phyloP scores from a whole-genome alignment of 2,329 filamentous ascomycete species.

The Blumeria hordei region DNA sequence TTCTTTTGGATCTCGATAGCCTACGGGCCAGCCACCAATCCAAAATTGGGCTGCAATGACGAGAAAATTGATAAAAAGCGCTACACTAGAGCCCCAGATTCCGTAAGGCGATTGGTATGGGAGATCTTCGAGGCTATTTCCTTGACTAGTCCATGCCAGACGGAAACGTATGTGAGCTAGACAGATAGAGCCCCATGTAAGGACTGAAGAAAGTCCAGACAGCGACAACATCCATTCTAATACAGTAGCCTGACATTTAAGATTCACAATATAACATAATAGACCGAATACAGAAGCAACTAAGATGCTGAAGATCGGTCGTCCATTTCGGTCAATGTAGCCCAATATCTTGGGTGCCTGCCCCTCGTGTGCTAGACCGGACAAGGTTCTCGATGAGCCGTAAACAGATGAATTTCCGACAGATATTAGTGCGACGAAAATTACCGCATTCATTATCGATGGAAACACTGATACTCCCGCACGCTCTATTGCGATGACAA shows the following conservation, averaged over 20 bases:
- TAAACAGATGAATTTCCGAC: constrained; percentile 87
- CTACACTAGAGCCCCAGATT: constrained; percentile 56
- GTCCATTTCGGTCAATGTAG: constrained; percentile 64
- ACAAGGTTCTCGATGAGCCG: constrained; percentile 71
- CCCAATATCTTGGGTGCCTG: constrained; percentile 56
- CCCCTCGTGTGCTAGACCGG: constrained; percentile 67
- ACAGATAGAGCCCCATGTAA: constrained; percentile 70
- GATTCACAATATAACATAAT: constrained; percentile 52
- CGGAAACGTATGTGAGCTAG: constrained; percentile 86
- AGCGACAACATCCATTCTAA: constrained; percentile 63
- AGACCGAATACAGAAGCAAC: constrained; percentile 45
- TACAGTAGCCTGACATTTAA: constrained; percentile 27
- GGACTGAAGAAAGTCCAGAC: constrained; percentile 47
- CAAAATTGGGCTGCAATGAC: constrained; percentile 72
- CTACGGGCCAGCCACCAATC: constrained; percentile 56
- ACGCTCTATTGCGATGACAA: constrained; percentile 76
- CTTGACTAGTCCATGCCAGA: constrained; percentile 44
- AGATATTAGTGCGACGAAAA: constrained; percentile 70
- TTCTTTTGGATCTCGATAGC: constrained; percentile 19
- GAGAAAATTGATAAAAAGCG: constrained; percentile 48
- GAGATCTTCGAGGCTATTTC: constrained; percentile 49
- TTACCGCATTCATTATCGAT: constrained; percentile 85
- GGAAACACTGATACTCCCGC: constrained; percentile 62
- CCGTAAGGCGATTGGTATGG: constrained; percentile 65
- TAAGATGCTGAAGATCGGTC: constrained; percentile 49